Evolutionary conservation across 306 rosid species (phyloP), one percentile per base, ranked within the genome.

Genomic region (Trifolium dubium): DNA sequence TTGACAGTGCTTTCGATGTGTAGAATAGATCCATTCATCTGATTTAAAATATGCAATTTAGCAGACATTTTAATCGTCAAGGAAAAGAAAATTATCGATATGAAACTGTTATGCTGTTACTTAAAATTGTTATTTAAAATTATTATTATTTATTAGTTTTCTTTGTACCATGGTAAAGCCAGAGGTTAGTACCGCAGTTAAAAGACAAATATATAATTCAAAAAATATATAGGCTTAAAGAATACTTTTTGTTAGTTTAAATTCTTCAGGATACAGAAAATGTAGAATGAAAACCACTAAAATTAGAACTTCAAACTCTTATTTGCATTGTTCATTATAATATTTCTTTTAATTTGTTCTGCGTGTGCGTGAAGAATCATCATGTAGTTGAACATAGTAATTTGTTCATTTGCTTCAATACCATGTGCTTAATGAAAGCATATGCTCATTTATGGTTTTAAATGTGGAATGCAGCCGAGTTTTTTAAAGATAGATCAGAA

Each of bases 401-500:
- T 55, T 64, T 63, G 58, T 69, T 53, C 37, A 17, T 14, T 64
- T 76, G 12, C 67, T 14, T 72, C 9, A 56, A 15, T 62, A 10
- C 8, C 6, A 32, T 50, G 19, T 83, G 34, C 66, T 80, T 73
- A 67, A 23, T 71, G 44, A 63, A 56, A 64, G 35, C 53, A 55
- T 74, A 23, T 76, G 69, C 59, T 74, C 66, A 43, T 56, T 77
- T 34, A 78, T 6, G 31, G 29, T 69, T 69, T 72, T 71, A 74
- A 73, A 75, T 85, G 75, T 86, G 72, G 53, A 58, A 72, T 86
- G 88, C 97, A 94, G 99, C 98, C 74, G 90, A 92, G 85, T 87
- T 77, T 86, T 94, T 94, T 56, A 88, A 87, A 47, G 92, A 92
- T 83, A 88, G 99, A 73, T 88, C 97, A 74, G 99, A 94, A 90